Evolutionary conservation across 2,329 filamentous ascomycete species (phyloP).

Genomic region (Paecilomyces niveus): DNA sequence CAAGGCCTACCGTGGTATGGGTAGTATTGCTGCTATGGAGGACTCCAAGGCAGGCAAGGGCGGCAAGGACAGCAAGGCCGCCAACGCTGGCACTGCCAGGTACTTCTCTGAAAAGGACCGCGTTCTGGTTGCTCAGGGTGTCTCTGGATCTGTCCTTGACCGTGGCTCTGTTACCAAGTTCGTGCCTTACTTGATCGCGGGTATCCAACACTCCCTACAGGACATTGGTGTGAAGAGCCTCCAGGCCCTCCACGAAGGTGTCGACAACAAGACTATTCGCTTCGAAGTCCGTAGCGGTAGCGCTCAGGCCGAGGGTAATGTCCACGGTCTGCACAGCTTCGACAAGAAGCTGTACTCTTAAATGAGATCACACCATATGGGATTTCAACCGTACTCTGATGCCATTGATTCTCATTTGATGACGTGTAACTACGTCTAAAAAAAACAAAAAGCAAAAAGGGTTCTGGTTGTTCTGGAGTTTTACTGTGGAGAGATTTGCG

Average conservation of each 20-base stretch:
- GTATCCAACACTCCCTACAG: conserved; percentile 95
- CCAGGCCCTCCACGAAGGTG: conserved; percentile 65
- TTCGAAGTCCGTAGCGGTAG: conserved; percentile 94
- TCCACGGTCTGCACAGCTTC: conserved; percentile 93
- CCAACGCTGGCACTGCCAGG: conserved; percentile 89
- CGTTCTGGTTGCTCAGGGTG: conserved; percentile 92
- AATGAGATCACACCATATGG: conserved; percentile 14
- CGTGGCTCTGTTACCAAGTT: conserved; percentile 82
- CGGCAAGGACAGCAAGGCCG: conserved; percentile 59
- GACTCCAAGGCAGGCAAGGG: conserved; percentile 88
- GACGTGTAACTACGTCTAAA: background rate
- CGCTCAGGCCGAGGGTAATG: conserved; percentile 91
- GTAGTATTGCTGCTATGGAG: conserved; percentile 98
- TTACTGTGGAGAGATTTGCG: background rate
- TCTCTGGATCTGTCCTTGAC: conserved; percentile 61
- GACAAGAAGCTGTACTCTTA: conserved; percentile 99
- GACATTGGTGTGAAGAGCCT: conserved; percentile 85
- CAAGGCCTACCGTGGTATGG: conserved; percentile 99
- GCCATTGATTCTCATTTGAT: background rate
- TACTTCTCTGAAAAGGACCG: conserved; percentile 98
- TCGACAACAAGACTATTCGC: conserved; percentile 66
- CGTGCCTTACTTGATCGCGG: conserved; percentile 88
- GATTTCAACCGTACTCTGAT: conserved; percentile 10
- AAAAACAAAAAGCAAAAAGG: background rate
- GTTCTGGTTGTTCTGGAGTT: background rate